These are phyloP conservation scores for Barbatosphaeria neglecta DNA, from an alignment of 495 filamentous ascomycete species.

Conservation along the genomic window DNA sequence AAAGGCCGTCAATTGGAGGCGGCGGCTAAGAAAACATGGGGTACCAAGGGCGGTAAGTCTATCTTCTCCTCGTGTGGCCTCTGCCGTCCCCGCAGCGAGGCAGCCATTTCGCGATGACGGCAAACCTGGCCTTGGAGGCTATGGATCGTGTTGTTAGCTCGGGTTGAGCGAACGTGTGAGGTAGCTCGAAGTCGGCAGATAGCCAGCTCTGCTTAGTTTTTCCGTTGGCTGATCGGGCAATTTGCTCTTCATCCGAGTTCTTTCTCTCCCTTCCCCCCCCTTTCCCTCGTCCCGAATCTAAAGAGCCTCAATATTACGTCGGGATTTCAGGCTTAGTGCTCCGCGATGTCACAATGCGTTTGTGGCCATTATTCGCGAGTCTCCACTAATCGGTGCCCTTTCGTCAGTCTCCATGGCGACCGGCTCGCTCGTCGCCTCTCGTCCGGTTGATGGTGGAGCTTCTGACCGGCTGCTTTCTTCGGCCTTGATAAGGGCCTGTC, in stretches of 20 bases:
- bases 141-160: neutral
- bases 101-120: neutral
- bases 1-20: neutral
- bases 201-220: neutral
- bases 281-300: too few species aligned
- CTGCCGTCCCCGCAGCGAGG: too few species aligned
- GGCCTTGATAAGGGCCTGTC: neutral
- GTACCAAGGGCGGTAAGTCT: too few species aligned
- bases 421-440: neutral
- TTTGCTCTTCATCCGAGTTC: too few species aligned
- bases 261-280: too few species aligned
- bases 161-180: neutral
- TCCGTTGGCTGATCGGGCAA: neutral
- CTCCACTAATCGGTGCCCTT: neutral
- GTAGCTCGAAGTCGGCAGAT: neutral
- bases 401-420: neutral
- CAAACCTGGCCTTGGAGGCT: neutral
- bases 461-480: conserved; percentile 3
- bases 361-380: too few species aligned
- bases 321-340: too few species aligned
- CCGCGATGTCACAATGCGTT: too few species aligned
- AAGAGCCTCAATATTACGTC: too few species aligned
- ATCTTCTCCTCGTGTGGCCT: neutral
- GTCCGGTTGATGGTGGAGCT: neutral
- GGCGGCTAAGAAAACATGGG: neutral